Evolutionary conservation across 1,284 basidiomycete species (phyloP).

Genomic region (Papiliotrema fonsecae): DNA sequence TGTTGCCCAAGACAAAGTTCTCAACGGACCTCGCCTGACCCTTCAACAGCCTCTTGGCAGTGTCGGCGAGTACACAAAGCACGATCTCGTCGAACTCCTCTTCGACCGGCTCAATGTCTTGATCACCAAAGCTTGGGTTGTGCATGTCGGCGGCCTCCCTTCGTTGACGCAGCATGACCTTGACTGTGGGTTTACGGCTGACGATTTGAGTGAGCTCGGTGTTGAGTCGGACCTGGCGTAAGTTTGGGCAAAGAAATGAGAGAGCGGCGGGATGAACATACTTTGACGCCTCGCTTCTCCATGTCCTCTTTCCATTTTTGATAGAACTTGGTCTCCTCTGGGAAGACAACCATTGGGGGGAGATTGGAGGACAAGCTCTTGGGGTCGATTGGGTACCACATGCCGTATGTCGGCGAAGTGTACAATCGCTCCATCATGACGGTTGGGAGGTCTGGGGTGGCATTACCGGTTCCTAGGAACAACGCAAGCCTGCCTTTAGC

Average conservation of each 20-base stretch:
- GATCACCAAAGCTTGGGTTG: slow-evolving; percentile 40
- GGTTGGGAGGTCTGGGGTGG: slow-evolving; percentile 47
- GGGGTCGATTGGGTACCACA: slow-evolving; percentile 48
- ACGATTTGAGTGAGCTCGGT: slow-evolving; percentile 43
- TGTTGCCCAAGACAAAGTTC: slow-evolving; percentile 57
- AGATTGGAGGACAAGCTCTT: slow-evolving; percentile 44
- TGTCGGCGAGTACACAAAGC: slow-evolving; percentile 58
- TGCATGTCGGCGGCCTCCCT: slow-evolving; percentile 40
- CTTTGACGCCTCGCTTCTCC: slow-evolving; percentile 41
- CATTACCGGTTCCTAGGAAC: slow-evolving; percentile 49
- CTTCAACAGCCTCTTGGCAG: slow-evolving; percentile 56
- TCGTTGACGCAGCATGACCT: slow-evolving; percentile 34
- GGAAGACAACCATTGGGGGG: slow-evolving; percentile 51
- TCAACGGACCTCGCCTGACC: slow-evolving; percentile 58
- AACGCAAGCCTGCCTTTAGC: slow-evolving; percentile 33
- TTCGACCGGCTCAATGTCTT: slow-evolving; percentile 39
- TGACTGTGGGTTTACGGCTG: slow-evolving; percentile 36
- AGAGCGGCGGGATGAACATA: slow-evolving; percentile 12
- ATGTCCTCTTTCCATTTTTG: slow-evolving; percentile 44
- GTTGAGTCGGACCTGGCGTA: slow-evolving; percentile 39
- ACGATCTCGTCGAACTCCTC: slow-evolving; percentile 63
- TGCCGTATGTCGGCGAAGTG: slow-evolving; percentile 49
- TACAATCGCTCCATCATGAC: slow-evolving; percentile 50
- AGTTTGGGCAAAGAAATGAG: neutral
- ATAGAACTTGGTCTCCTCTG: slow-evolving; percentile 47